Percentiles rank a stretch among this genome's conserved stretches.
Conservation (phyloP, 2,329 filamentous ascomycete species). For the Xylariaceae sp. region DNA sequence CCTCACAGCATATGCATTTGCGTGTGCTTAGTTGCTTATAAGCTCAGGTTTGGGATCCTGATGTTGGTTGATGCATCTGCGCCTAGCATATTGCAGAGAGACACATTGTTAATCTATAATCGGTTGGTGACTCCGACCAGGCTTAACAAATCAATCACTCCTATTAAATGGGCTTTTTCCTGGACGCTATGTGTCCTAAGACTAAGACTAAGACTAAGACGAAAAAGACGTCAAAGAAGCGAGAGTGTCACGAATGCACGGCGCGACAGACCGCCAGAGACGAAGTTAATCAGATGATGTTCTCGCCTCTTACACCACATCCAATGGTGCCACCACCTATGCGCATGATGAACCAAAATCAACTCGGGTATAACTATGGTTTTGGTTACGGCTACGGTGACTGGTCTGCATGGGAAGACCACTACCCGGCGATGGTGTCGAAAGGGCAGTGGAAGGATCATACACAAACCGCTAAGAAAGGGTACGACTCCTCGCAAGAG, state of each 20-base stretch:
- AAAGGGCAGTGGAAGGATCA: slow-evolving; percentile 31
- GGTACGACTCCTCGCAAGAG: slow-evolving; percentile 22
- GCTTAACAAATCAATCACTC: neutral
- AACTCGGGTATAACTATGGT: slow-evolving; percentile 1
- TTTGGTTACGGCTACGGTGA: slow-evolving; percentile 13
- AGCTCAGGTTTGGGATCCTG: slow-evolving; percentile 6
- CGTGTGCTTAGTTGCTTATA: slow-evolving; percentile 15
- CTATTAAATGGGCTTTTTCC: slow-evolving; percentile 18
- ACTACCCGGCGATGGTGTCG: slow-evolving; percentile 28
- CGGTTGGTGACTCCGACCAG: neutral
- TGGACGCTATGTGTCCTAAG: slow-evolving; percentile 22
- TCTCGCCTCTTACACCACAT: neutral
- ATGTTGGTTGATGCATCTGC: slow-evolving; percentile 1
- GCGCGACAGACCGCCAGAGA: slow-evolving; percentile 8
- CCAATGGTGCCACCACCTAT: neutral
- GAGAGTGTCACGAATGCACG: slow-evolving; percentile 12
- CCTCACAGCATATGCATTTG: slow-evolving; percentile 2
- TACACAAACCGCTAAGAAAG: slow-evolving; percentile 23
- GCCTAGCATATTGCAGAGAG: neutral
- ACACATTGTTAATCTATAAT: neutral
- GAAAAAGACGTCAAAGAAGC: slow-evolving; percentile 13
- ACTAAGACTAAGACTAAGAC: slow-evolving; percentile 17
- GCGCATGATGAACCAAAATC: slow-evolving; percentile 5
- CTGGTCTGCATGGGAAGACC: slow-evolving; percentile 23
- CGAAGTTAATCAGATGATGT: slow-evolving; percentile 5